Conservation (phyloP, 768 basidiomycete genomes). For the Kwoniella newhampshirensis region DNA sequence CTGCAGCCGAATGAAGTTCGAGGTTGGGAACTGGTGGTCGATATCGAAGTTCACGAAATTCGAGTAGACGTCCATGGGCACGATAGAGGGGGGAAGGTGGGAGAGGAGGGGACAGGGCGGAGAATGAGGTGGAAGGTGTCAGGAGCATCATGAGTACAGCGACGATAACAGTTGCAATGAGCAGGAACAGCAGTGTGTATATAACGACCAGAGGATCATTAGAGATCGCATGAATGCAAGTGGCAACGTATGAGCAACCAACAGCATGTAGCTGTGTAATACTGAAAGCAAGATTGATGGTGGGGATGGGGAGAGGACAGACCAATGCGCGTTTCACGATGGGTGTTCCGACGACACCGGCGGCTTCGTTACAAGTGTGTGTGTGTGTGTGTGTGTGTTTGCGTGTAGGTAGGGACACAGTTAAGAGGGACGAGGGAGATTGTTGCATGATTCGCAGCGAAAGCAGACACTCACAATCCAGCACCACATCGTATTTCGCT, state of each 20-base stretch:
- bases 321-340: not conserved
- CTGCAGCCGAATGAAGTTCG: conserved; percentile 57
- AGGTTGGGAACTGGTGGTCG: conserved; percentile 53
- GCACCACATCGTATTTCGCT: conserved; percentile 48
- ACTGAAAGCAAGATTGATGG: not conserved
- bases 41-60: conserved; percentile 8
- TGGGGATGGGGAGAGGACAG: not conserved
- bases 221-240: not conserved
- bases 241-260: not conserved
- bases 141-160: not conserved
- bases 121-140: not conserved
- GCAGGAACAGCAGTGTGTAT: not conserved
- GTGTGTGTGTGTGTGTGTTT: not conserved
- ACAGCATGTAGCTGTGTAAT: not conserved
- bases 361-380: not conserved
- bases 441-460: not conserved
- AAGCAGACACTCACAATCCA: conserved; percentile 45
- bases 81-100: not conserved
- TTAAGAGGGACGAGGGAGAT: not conserved
- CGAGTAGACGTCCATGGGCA: conserved; percentile 7
- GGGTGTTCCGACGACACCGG: not conserved
- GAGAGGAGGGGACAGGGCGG: not conserved
- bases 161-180: not conserved
- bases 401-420: not conserved
- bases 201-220: not conserved